Evolutionary conservation across 2,329 filamentous ascomycete species (phyloP).

Genomic region (Arthrobotrys megalospora): DNA sequence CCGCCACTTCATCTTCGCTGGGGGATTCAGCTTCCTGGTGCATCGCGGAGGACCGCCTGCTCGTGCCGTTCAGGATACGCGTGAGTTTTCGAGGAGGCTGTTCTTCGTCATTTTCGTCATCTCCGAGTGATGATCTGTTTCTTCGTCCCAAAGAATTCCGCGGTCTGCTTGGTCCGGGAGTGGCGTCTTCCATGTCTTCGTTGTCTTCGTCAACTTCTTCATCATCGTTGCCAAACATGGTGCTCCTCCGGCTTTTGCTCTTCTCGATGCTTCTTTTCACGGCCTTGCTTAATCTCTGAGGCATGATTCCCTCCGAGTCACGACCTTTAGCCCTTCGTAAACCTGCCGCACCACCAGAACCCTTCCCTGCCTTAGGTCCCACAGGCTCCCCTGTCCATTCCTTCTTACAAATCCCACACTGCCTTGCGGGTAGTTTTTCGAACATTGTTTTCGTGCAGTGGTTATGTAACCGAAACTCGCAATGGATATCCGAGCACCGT

Average conservation of each 20-base stretch:
- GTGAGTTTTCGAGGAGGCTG: constrained; percentile 46
- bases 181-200: constrained; percentile 13
- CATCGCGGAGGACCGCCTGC: constrained; percentile 1
- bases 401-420: constrained; percentile 55
- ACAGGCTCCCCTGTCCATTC: constrained; percentile 57
- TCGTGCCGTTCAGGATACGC: constrained; percentile 36
- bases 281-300: constrained; percentile 54
- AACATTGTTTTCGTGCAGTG: constrained; percentile 83
- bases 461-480: constrained; percentile 80
- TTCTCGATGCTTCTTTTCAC: constrained; percentile 45
- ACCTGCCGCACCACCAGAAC: constrained; percentile 26
- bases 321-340: constrained; percentile 45
- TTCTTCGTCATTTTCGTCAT: constrained; percentile 31
- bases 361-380: constrained; percentile 37
- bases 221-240: constrained; percentile 34
- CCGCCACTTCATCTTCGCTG: constrained; percentile 10
- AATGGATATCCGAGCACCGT: constrained; percentile 79
- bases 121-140: constrained; percentile 10
- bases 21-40: not conserved
- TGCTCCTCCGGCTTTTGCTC: constrained; percentile 50
- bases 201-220: constrained; percentile 32
- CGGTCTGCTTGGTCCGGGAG: constrained; percentile 4
- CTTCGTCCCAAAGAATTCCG: constrained; percentile 49
- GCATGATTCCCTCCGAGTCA: constrained; percentile 49
- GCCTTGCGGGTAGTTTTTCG: constrained; percentile 75